Base-by-base conservation (phyloP, 805 yeast genomes). In the Peterozyma toletana region DNA sequence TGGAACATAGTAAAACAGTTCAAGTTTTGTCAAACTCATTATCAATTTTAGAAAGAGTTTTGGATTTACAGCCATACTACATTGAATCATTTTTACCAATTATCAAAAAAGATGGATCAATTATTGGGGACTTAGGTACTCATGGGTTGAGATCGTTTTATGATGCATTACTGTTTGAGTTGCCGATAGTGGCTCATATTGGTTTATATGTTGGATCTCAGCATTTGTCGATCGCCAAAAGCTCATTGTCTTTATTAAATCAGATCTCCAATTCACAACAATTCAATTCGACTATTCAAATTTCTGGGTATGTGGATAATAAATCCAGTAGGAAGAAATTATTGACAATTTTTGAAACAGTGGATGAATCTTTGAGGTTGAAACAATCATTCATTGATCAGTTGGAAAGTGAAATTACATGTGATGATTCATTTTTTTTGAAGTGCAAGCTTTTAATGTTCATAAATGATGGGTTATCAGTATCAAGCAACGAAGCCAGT, bases 291-390 rank as follows among this genome's bases (percentile, higher is more conserved):
- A 56, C 59, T 14, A 53, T 40, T 7, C 49, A 52, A 6, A 42
- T 56, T 1, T 15, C 29, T n/a, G 40, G 59, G 14, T 21, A 21
- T 7, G 7, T 21, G 27, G 27, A 21, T 21, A 21, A 21, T 21
- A 21, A 21, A 21, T 21, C 27, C 4, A 55, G 71, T 9, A 76
- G 70, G 42, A 81, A 80, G 48, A 77, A 89, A 50, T 62, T 91
- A 11, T 60, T 90, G 39, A 79, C 87, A 0, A 71, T 86, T 34
- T 71, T 85, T 42, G 84, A 82, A 53, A 82, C 89, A 13, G 77
- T 85, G 30, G 86, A 86, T 51, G 96, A 90, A 51, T 78, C 95
- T 0, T 66, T 73, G 2, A 72, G 90, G 50, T 84, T 91, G 34
- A 77, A 84, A 47, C 77, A 75, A 51, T 78, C 88, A 0, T 80